Evolutionary conservation across 2,329 filamentous ascomycete species (phyloP), one percentile per base, ranked within the genome.

Genomic region (Fusarium miscanthi): DNA sequence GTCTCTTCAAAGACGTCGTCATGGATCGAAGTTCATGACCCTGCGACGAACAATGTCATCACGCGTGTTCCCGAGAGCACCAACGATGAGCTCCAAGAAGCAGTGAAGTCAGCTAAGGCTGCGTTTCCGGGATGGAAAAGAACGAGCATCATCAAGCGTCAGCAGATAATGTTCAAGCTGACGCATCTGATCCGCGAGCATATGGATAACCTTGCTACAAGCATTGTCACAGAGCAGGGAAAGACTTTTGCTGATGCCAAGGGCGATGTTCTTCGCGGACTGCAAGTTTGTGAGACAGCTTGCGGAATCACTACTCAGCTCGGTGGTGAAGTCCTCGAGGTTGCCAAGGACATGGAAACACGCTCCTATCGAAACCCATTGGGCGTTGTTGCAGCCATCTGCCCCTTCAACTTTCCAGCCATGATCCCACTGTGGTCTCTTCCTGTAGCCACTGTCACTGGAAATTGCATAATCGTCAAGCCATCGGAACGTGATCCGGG

Each of bases 391-490:
- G 92, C 92, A 41, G 91, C 92, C 25, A 94, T 94, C 65, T 94
- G 92, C 83, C 92, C 92, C 2, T 94, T 94, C 80, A 94, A 94
- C 84, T 94, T 95, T 82, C 92, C 93, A 30, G 93, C 93, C 70
- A 94, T 95, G 93, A 94, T 95, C 78, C 93, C 93, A 1, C 85
- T 95, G 27, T 95, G 93, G 93, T 93, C 88, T 66, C 92, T 95
- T 63, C 93, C 93, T 12, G 90, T 94, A 73, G 93, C 93, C 37
- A 92, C 92, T 8, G 88, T 94, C 25, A 93, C 91, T 8, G 93
- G 93, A 60, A 95, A 95, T 84, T 94, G 92, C 17, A 85, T 93
- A 61, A 87, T 95, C 70, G 85, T 95, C 76, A 95, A 95, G 86
- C 92, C 92, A 2, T 94, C 92, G 1, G 92, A 95, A 84, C 88